Conservation (phyloP, 352 stramenopile genomes). For the Pythium myriotylum region DNA sequence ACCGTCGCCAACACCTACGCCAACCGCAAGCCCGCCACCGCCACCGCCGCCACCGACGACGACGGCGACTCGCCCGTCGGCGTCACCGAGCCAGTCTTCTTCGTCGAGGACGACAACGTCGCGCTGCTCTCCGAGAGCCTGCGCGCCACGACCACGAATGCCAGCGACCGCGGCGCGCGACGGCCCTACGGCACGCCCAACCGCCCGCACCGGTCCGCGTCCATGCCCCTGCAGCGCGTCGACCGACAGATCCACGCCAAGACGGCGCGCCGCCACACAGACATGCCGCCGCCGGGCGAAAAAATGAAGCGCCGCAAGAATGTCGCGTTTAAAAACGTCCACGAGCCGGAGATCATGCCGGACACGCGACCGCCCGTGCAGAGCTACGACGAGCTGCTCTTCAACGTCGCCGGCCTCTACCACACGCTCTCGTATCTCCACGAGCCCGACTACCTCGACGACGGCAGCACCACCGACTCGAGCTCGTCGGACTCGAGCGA, state of each 20-base stretch:
- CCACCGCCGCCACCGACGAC: not conserved
- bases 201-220: slow-evolving; percentile 10
- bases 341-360: slow-evolving; percentile 25
- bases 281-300: not conserved
- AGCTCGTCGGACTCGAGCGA: slow-evolving; percentile 7
- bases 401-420: slow-evolving; percentile 27
- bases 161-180: slow-evolving; percentile 1
- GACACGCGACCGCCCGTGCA: slow-evolving; percentile 13
- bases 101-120: slow-evolving; percentile 15
- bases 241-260: not conserved
- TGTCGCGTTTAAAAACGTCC: slow-evolving; percentile 27
- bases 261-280: slow-evolving; percentile 5
- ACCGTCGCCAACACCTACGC: not conserved
- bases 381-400: slow-evolving; percentile 31
- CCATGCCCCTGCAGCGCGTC: slow-evolving; percentile 1
- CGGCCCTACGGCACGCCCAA: slow-evolving; percentile 9
- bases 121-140: slow-evolving; percentile 1
- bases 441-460: slow-evolving; percentile 17
- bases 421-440: slow-evolving; percentile 28
- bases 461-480: slow-evolving; percentile 14
- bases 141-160: not conserved
- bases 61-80: not conserved
- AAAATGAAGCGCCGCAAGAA: slow-evolving; percentile 5
- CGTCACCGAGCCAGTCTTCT: not conserved
- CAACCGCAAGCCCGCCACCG: not conserved